These are phyloP conservation scores for Globisporangium sylvaticum DNA, from an alignment of 352 stramenopile species.

Conservation along the genomic window DNA sequence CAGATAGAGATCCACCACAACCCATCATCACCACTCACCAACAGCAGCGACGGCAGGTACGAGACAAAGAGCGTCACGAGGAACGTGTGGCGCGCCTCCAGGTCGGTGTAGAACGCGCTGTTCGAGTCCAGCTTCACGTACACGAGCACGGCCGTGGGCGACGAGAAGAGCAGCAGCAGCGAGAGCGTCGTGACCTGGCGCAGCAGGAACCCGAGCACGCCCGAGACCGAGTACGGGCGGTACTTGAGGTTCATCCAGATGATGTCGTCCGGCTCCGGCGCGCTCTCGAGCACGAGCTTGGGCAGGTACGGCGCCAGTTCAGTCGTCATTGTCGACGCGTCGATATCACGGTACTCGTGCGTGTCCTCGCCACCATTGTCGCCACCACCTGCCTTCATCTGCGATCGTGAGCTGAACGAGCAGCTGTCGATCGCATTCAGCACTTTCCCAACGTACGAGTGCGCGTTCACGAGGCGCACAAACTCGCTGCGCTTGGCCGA, in stretches of 20 bases:
- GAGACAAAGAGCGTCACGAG: conserved; percentile 59
- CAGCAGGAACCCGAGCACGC: conserved; percentile 32
- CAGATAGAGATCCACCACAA: too few relatives aligned
- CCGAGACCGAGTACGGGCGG: conserved; percentile 37
- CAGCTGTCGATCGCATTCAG: conserved; percentile 34
- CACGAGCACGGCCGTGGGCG: conserved; percentile 72
- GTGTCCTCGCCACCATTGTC: not conserved
- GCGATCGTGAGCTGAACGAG: conserved; percentile 19
- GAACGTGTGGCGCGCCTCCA: conserved; percentile 42
- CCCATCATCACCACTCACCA: conserved; percentile 30
- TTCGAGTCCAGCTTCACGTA: conserved; percentile 77
- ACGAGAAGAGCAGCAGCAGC: conserved; percentile 71
- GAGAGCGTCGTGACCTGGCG: conserved; percentile 49
- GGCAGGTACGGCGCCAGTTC: conserved; percentile 38
- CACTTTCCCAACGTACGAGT: conserved; percentile 34
- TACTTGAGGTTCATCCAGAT: conserved; percentile 76
- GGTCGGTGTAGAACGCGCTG: conserved; percentile 49
- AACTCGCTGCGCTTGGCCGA: conserved; percentile 56
- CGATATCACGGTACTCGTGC: not conserved
- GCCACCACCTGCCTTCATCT: conserved; percentile 9
- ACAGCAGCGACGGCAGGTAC: conserved; percentile 68
- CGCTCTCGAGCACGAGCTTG: conserved; percentile 55
- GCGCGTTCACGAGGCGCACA: conserved; percentile 40
- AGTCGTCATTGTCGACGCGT: not conserved
- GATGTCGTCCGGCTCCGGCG: conserved; percentile 72